These are phyloP conservation scores for Glycyrrhiza uralensis DNA, from an alignment of 306 rosid species.

Conservation along the genomic window DNA sequence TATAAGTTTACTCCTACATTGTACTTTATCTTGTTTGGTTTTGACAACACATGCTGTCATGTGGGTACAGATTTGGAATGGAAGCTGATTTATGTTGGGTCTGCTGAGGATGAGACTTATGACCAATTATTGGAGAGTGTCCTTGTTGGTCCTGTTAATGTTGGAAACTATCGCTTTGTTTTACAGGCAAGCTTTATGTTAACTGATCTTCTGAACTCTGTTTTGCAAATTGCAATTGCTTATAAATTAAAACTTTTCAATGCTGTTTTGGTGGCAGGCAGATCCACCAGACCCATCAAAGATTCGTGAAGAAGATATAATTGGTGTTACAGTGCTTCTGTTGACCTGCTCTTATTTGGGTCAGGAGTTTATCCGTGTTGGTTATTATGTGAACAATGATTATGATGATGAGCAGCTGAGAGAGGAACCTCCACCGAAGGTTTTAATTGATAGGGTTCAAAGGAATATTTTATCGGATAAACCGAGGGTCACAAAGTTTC, in stretches of 20 bases:
- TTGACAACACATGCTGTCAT: not conserved
- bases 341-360: constrained; percentile 88
- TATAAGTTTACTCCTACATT: not conserved
- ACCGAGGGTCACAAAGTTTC: constrained; percentile 92
- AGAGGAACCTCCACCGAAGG: constrained; percentile 88
- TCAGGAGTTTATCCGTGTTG: constrained; percentile 85
- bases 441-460: constrained; percentile 66
- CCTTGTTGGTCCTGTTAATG: constrained; percentile 90
- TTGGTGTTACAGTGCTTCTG: constrained; percentile 78
- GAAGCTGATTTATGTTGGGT: constrained; percentile 92
- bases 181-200: constrained; percentile 54
- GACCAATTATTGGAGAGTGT: constrained; percentile 91
- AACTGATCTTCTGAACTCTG: not conserved
- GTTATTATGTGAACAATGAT: constrained; percentile 92
- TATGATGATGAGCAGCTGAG: constrained; percentile 89
- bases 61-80: constrained; percentile 70
- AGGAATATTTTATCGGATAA: constrained; percentile 90
- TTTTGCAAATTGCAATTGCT: not conserved
- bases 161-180: constrained; percentile 86
- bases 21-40: not conserved
- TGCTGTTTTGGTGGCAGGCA: constrained; percentile 47
- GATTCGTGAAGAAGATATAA: constrained; percentile 91
- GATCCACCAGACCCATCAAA: constrained; percentile 92
- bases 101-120: constrained; percentile 91
- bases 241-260: not conserved